These are phyloP conservation scores for Phtheirospermum japonicum DNA, from an alignment of 257 asterid genomes.

Conservation along the genomic window DNA sequence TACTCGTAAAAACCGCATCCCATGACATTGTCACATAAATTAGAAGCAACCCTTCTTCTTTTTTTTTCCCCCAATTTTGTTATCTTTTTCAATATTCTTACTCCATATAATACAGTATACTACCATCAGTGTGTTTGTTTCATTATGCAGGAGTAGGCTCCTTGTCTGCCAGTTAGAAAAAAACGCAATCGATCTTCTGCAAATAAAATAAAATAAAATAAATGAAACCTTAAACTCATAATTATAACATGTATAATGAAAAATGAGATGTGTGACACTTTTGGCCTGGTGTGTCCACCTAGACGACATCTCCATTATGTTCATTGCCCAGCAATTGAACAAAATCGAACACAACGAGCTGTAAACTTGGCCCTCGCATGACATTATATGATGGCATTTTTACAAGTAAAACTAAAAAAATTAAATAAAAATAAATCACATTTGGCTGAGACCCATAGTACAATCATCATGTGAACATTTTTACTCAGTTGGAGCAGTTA, in stretches of 20 bases:
- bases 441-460: slow-evolving; percentile 24
- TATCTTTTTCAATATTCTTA: neutral
- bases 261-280: slow-evolving; percentile 33
- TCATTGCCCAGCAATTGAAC: slow-evolving; percentile 15
- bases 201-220: neutral
- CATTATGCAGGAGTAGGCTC: slow-evolving; percentile 32
- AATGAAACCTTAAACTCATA: neutral
- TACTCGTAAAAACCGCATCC: slow-evolving; percentile 83
- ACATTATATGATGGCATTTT: slow-evolving; percentile 22
- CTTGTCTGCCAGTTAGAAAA: neutral
- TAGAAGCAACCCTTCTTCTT: slow-evolving; percentile 28
- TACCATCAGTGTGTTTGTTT: slow-evolving; percentile 29
- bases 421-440: slow-evolving; percentile 20
- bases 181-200: neutral
- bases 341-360: slow-evolving; percentile 30
- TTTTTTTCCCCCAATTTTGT: neutral
- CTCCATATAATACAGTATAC: slow-evolving; percentile 46
- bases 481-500: slow-evolving; percentile 4
- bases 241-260: neutral
- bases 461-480: slow-evolving; percentile 31
- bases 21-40: slow-evolving; percentile 55
- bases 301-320: slow-evolving; percentile 37
- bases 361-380: slow-evolving; percentile 28
- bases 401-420: no score
- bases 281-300: slow-evolving; percentile 33